Conservation (phyloP, 2,329 filamentous ascomycete species). For the Coniochaeta ligniaria region DNA sequence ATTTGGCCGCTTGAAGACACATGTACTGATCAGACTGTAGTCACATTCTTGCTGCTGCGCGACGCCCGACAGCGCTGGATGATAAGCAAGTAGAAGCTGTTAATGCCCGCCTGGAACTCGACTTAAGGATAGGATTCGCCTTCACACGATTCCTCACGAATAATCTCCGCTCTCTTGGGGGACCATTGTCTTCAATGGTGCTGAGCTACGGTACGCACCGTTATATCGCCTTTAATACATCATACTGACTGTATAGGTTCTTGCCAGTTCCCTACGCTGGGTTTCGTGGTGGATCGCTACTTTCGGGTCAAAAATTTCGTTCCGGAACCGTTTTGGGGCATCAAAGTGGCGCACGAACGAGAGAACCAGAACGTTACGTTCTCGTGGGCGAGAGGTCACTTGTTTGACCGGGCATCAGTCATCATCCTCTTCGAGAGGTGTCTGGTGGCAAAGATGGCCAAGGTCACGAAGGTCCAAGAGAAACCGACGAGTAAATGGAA, state of each 20-base stretch:
- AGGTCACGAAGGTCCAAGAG: slow-evolving; percentile 77
- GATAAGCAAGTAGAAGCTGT: slow-evolving; percentile 84
- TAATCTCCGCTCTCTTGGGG: slow-evolving; percentile 66
- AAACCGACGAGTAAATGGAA: slow-evolving; percentile 94
- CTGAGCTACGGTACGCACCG: slow-evolving; percentile 69
- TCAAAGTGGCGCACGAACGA: slow-evolving; percentile 73
- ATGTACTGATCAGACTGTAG: slow-evolving; percentile 32
- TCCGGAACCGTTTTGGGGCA: slow-evolving; percentile 86
- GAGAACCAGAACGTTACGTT: slow-evolving; percentile 78
- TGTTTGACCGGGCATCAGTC: slow-evolving; percentile 82
- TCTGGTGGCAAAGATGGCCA: slow-evolving; percentile 66
- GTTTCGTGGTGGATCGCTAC: slow-evolving; percentile 95
- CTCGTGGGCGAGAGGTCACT: slow-evolving; percentile 69
- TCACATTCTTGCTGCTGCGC: slow-evolving; percentile 80
- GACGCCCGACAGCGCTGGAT: slow-evolving; percentile 69
- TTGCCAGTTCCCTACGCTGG: slow-evolving; percentile 93
- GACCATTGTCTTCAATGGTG: slow-evolving; percentile 54
- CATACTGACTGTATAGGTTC: slow-evolving; percentile 47
- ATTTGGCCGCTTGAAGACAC: not conserved
- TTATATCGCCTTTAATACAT: not conserved
- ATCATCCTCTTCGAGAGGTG: slow-evolving; percentile 82
- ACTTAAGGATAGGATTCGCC: slow-evolving; percentile 83
- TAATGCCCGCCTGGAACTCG: slow-evolving; percentile 80
- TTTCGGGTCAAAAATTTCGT: slow-evolving; percentile 91
- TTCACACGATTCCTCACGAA: slow-evolving; percentile 86